Conservation (phyloP, 2,329 filamentous ascomycete species). For the Nothophaeocryptopus gaeumannii region DNA sequence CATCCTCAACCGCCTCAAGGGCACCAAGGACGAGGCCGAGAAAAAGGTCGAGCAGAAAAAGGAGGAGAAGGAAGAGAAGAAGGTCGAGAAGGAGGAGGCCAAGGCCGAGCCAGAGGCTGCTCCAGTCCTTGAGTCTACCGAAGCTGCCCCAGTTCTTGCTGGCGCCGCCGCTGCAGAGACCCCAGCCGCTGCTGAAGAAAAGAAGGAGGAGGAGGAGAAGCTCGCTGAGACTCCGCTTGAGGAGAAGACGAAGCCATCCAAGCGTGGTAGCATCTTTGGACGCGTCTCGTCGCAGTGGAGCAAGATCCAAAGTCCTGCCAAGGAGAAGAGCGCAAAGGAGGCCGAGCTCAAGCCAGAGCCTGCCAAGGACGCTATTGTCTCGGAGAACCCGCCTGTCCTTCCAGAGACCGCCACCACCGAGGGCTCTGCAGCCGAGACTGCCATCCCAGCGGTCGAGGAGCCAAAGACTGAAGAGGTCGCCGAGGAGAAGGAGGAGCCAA, state of each 20-base stretch:
- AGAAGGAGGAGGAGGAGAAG: conserved; percentile 39
- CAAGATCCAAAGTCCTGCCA: conserved; percentile 48
- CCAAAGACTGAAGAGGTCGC: conserved; percentile 33
- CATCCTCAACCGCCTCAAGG: conserved; percentile 57
- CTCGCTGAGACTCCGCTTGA: conserved; percentile 40
- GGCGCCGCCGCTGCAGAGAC: conserved; percentile 29
- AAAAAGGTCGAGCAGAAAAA: conserved; percentile 43
- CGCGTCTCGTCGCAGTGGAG: conserved; percentile 60
- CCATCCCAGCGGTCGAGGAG: conserved; percentile 36
- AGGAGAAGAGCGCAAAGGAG: conserved; percentile 71
- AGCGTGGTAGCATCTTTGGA: conserved; percentile 82
- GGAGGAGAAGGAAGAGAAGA: conserved; percentile 42
- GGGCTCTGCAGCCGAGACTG: conserved; percentile 31
- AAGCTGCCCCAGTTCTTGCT: conserved; percentile 29
- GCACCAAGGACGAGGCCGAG: conserved; percentile 59
- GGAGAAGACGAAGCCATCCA: conserved; percentile 63
- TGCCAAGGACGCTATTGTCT: conserved; percentile 48
- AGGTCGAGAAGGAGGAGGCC: conserved; percentile 43
- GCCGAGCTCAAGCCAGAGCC: conserved; percentile 57
- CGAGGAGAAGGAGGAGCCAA: conserved; percentile 42
- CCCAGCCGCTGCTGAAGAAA: conserved; percentile 42
- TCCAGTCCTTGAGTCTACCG: conserved; percentile 35
- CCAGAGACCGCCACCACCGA: conserved; percentile 45
- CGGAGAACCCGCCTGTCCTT: conserved; percentile 36
- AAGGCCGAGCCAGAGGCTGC: conserved; percentile 37